Base-by-base conservation (phyloP, 306 rosid species). In the Astragalus membranaceus region DNA sequence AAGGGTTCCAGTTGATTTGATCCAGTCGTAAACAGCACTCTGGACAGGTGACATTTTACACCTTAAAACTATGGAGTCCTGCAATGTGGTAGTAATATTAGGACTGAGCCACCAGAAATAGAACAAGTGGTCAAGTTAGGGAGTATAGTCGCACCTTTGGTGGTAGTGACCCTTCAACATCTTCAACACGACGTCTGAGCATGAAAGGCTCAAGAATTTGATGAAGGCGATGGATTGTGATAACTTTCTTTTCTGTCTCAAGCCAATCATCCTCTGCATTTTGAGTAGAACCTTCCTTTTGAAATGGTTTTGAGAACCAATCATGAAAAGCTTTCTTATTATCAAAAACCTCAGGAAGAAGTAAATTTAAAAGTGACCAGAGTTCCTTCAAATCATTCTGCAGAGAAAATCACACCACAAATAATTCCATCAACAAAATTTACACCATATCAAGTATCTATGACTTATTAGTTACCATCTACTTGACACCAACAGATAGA, bases 381-480 rank as follows among this genome's bases (percentile, higher is more conserved):
- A 95, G 92, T 78, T 95, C 99, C 85, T 95, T 95, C 89, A 95
- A 79, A 83, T 95, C 99, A 82, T 95, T 95, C 99, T 95, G 97
- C 78, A 80, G 37, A 14, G 37, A 70, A 75, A 61, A 59, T 58
- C 33, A 51, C 14, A 13, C 49, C 44, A 70, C 35, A 16, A 64
- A 74, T 56, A 74, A 64, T 67, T 51, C 7, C 66, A 55, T 56
- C 61, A 73, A 42, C 20, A 64, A 55, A 67, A 4, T 33, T 48
- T 67, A 41, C 17, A 77, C 9, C 26, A 30, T 4, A 32, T 39
- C 52, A 61, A 37, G 64, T 9, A 48, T 54, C 43, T 54, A 53
- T 67, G 65, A 67, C 71, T 51, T 47, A 49, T 52, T 30, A 39
- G 51, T 73, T 48, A 51, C 44, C 62, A 74, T 54, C 29, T 47